phyloP scores from a whole-genome alignment of 2,329 filamentous ascomycete species.

The Pochonia chlamydosporia region DNA sequence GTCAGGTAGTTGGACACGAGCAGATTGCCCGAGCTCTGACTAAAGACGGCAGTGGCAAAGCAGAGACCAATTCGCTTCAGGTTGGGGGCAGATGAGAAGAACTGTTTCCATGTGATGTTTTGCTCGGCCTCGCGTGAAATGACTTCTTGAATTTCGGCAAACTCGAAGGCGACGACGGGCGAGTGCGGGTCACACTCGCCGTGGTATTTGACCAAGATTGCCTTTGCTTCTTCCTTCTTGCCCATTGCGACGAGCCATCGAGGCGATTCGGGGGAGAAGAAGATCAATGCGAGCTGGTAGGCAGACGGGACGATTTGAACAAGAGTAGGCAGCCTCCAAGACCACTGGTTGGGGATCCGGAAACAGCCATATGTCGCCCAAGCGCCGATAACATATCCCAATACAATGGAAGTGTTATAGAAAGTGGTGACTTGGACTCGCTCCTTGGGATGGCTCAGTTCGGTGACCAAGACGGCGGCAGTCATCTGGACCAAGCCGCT shows the following conservation, averaged over 20 bases:
- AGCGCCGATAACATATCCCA: slow-evolving; percentile 31
- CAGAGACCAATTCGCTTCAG: slow-evolving; percentile 34
- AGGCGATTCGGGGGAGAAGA: slow-evolving; percentile 54
- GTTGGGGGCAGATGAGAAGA: slow-evolving; percentile 33
- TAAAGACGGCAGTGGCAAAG: slow-evolving; percentile 33
- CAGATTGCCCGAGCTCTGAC: slow-evolving; percentile 34
- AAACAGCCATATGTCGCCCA: slow-evolving; percentile 30
- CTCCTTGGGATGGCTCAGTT: slow-evolving; percentile 35
- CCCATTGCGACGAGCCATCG: slow-evolving; percentile 52
- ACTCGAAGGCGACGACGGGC: slow-evolving; percentile 40
- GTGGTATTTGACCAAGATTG: slow-evolving; percentile 46
- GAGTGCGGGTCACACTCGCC: slow-evolving; percentile 38
- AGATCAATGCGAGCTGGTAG: slow-evolving; percentile 37
- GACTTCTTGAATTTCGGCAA: slow-evolving; percentile 42
- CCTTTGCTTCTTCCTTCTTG: slow-evolving; percentile 40
- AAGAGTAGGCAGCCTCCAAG: slow-evolving; percentile 47
- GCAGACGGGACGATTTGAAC: slow-evolving; percentile 41
- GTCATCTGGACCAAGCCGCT: slow-evolving; percentile 34
- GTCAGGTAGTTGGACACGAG: slow-evolving; percentile 37
- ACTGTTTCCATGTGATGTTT: slow-evolving; percentile 37
- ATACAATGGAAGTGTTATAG: slow-evolving; percentile 34
- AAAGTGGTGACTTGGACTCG: slow-evolving; percentile 31
- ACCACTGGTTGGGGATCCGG: slow-evolving; percentile 30
- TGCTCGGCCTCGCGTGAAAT: slow-evolving; percentile 23
- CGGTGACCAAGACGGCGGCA: slow-evolving; percentile 36